Base-by-base conservation (phyloP, 2,329 filamentous ascomycete genomes). In the Penicillium sp. region DNA sequence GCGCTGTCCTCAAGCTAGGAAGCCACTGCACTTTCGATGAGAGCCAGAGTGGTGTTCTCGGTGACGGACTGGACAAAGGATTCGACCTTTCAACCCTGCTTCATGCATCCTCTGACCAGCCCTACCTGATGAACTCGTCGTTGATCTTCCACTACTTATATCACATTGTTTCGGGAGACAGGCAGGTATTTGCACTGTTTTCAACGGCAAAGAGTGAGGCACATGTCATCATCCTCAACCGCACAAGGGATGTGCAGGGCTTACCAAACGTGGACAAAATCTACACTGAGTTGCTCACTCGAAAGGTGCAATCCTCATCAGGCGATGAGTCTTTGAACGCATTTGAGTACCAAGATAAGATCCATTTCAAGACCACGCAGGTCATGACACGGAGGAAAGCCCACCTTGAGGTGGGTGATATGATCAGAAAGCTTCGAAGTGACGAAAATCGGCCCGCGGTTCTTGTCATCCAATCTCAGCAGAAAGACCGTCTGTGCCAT, bases 21-120 rank as follows among this genome's bases (percentile, higher is more conserved):
- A 97, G 90, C 66, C 79, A 89, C 29, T 99, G 94, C 70, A 95
- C 91, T 2, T 96, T 99, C 61, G 94, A 99, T 66, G 89, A 96
- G 66, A 87, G 81, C 50, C 92, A 97, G 64, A 84, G 89, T 56
- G 95, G 93, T 63, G 92, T 97, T 2, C 83, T 99, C 8, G 94
- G 94, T 46, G 93, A 89, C 67, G 94, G 94, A 50, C 77, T 99
- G 7, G 94, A 99, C 62, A 88, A 93, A 64, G 95, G 94, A 0
- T 99, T 99, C 65, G 92, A 97, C 62, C 80, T 99, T 3, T 83
- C 83, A 10, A 83, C 89, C 6, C 77, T 99, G 42, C 86, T 87
- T 61, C 84, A 86, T 45, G 79, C 85, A 16, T 83, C 87, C 1
- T 73, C 81, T 0, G 88, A 91, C 66, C 79, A 82, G 44, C 82